Evolutionary conservation across 1,284 basidiomycete species (phyloP), one percentile per base, ranked within the genome.

Genomic region (Ustilago bromivora): DNA sequence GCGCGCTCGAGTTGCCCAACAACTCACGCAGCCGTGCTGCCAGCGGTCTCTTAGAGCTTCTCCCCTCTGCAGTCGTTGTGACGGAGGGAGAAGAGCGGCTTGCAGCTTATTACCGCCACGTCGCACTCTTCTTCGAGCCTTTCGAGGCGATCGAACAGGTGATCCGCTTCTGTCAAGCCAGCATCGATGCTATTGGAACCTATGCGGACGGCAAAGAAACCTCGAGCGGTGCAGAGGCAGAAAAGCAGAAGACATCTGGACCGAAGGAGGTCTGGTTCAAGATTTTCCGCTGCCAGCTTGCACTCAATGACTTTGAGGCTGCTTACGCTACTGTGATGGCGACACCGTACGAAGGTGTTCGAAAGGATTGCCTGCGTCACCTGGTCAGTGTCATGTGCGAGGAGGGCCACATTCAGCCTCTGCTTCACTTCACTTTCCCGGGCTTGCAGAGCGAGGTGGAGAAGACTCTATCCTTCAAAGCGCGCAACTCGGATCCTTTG

Each of bases 301-400:
- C 67, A 36, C 70, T 83, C 46, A 76, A 78, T 46, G 69, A 78
- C 36, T 85, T 79, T 41, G 71, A 74, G 17, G 69, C 64, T 35
- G 80, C 82, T 11, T 78, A 82, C 23, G 67, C 72, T 32, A 82
- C 76, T 2, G 61, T 85, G 57, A 72, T 83, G 68, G 69, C 71
- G 3, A 75, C 74, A 41, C 79, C 82, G 34, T 67, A 66, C 57
- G 71, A 98, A 80, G 90, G 91, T 4, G 90, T 89, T 85, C 96
- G 98, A 86, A 96, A 97, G 0, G 95, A 95, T 88, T 98, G 95
- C 85, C 96, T 95, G 85, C 95, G 98, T 6, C 93, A 93, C 3
- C 95, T 94, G 10, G 96, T 98, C 62, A 92, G 95, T 79, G 91
- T 91, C 76, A 98, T 99, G 93, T 98, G 96, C 86, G 95, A 98